Evolutionary conservation across 2,329 filamentous ascomycete genomes (phyloP), one percentile per base, ranked within the genome.

Genomic region (Penicillium sp.): DNA sequence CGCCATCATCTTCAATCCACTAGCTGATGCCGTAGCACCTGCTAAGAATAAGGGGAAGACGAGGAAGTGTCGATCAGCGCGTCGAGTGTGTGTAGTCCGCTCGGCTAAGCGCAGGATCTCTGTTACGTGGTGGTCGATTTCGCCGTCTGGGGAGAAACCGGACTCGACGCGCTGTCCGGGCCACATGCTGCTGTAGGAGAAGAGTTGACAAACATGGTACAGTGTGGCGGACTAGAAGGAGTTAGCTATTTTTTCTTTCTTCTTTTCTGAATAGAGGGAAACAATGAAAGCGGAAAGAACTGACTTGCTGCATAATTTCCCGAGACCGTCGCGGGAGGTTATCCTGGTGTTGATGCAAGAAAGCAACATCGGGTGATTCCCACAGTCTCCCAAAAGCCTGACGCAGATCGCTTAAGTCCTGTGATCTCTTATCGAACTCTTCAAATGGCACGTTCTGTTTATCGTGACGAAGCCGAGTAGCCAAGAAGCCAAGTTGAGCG

Each of bases 31-130:
- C 19, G 79, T 75, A 4, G 66, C 65, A 11, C 82, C 82, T 0
- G 81, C 80, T 57, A 85, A 76, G 64, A 85, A 84, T 0, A 84
- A 61, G 0, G 82, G 81, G 59, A 84, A 84, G 2, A 82, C 73
- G 5, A 81, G 65, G 55, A 79, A 80, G 23, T 78, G 75, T 16
- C 75, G 73, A 44, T 79, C 75, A 15, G 75, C 71, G 11, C 74
- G 73, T 5, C 70, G 70, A 3, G 69, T 67, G 19, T 72, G 70
- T 5, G 78, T 65, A 2, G 79, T 75, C 10, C 71, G 68, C 31
- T 75, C 70, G 6, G 77, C 76, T 15, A 80, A 70, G 10, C 76
- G 71, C 2, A 83, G 66, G 46, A 84, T 81, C 40, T 77, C 72
- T 11, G 69, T 64, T 19, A 75, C 74, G 34, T 79, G 79, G 39